A percentile compares a stretch with the other conserved stretches of the same genome.
phyloP scores from a whole-genome alignment of 306 rosid genomes.

The Castanopsis chinensis region DNA sequence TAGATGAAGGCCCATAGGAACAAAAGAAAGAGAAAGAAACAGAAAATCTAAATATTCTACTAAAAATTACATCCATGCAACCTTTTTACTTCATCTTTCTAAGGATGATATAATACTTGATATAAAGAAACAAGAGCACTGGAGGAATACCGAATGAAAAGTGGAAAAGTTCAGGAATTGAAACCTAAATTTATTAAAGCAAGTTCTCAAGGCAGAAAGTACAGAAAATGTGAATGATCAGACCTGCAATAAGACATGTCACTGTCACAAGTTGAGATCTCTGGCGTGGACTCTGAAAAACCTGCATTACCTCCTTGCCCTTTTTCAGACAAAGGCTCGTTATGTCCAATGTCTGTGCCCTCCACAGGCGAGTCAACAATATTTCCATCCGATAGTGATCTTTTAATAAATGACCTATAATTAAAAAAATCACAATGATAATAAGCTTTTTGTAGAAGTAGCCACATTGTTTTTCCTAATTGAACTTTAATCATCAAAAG shows the following conservation, averaged over 20 bases:
- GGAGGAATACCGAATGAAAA: background rate
- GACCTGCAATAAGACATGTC: slow-evolving; percentile 66
- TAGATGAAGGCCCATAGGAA: slow-evolving; percentile 14
- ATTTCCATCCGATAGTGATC: slow-evolving; percentile 90
- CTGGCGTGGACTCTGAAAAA: slow-evolving; percentile 57
- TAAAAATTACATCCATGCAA: background rate
- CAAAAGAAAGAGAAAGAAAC: slow-evolving; percentile 17
- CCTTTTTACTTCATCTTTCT: background rate
- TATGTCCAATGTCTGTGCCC: slow-evolving; percentile 35
- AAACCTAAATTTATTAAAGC: slow-evolving; percentile 8
- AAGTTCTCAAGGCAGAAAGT: background rate
- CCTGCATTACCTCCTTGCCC: slow-evolving; percentile 19
- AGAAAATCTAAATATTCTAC: background rate
- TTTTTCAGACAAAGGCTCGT: slow-evolving; percentile 39
- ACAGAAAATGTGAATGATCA: slow-evolving; percentile 20
- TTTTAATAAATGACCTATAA: slow-evolving; percentile 63
- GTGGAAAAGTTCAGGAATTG: background rate
- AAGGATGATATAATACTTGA: background rate
- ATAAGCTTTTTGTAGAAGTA: background rate
- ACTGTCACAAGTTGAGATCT: slow-evolving; percentile 48
- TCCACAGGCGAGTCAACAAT: slow-evolving; percentile 49
- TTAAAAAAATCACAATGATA: slow-evolving; percentile 15
- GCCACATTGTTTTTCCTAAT: background rate
- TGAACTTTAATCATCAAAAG: background rate
- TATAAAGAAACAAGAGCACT: background rate